phyloP scores from a whole-genome alignment of 2,329 filamentous ascomycete genomes.

The Neopestalotiopsis sp. region DNA sequence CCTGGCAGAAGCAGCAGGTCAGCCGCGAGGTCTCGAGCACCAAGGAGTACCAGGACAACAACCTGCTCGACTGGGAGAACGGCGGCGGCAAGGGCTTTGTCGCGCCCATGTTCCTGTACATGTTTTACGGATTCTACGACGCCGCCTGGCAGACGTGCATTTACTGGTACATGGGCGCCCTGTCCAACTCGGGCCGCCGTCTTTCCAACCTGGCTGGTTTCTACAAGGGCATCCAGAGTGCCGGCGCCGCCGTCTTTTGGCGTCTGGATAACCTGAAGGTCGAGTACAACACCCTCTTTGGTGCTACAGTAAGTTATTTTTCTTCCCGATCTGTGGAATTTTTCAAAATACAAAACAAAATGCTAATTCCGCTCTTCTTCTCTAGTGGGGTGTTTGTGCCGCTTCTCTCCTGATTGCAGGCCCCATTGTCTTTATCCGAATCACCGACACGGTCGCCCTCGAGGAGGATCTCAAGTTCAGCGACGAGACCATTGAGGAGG shows the following conservation, averaged over 20 bases:
- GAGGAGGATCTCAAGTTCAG: slow-evolving; percentile 86
- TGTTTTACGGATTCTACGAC: slow-evolving; percentile 56
- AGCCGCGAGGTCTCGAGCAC: slow-evolving; percentile 40
- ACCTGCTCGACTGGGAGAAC: slow-evolving; percentile 57
- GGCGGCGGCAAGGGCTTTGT: slow-evolving; percentile 57
- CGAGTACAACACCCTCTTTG: slow-evolving; percentile 76
- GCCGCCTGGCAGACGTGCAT: slow-evolving; percentile 88
- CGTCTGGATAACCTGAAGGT: slow-evolving; percentile 67
- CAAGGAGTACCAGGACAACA: slow-evolving; percentile 21
- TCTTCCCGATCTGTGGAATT: background rate
- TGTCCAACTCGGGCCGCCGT: slow-evolving; percentile 91
- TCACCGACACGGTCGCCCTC: slow-evolving; percentile 79
- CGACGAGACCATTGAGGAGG: slow-evolving; percentile 80
- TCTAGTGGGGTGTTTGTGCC: slow-evolving; percentile 76
- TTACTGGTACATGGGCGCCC: slow-evolving; percentile 94
- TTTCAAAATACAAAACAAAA: slow-evolving; percentile 12
- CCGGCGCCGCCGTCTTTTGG: slow-evolving; percentile 79
- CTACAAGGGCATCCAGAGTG: slow-evolving; percentile 89
- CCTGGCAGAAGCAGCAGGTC: slow-evolving; percentile 65
- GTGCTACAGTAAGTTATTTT: slow-evolving; percentile 46
- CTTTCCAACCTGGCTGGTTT: slow-evolving; percentile 90
- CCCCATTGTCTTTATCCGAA: slow-evolving; percentile 78
- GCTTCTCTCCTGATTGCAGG: slow-evolving; percentile 77
- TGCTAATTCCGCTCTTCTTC: background rate
- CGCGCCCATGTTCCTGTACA: slow-evolving; percentile 78